Conservation (phyloP, 1,284 basidiomycete genomes). For the Cronartium quercuum region DNA sequence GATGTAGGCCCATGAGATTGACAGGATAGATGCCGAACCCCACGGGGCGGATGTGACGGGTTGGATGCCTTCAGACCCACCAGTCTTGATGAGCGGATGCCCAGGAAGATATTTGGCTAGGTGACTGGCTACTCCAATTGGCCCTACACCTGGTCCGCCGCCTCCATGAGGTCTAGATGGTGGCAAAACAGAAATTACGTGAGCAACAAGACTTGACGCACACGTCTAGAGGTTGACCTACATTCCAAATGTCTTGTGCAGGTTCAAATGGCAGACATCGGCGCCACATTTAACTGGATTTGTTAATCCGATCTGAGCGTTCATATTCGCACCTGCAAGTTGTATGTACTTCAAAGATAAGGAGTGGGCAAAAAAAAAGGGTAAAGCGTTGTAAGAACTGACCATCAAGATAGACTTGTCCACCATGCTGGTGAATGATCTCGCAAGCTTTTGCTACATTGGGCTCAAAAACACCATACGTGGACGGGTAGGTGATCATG, state of each 20-base stretch:
- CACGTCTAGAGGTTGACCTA: conserved; percentile 48
- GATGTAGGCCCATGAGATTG: conserved; percentile 97
- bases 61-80: conserved; percentile 60
- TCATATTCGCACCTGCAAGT: conserved; percentile 71
- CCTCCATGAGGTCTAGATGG: conserved; percentile 78
- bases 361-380: neutral
- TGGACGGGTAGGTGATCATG: conserved; percentile 96
- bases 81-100: conserved; percentile 68
- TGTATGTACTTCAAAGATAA: neutral
- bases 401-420: conserved; percentile 96
- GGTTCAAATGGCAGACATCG: conserved; percentile 94
- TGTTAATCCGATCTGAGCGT: conserved; percentile 90
- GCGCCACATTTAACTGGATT: conserved; percentile 93
- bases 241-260: conserved; percentile 95
- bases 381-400: conserved; percentile 40
- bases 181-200: conserved; percentile 43
- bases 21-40: conserved; percentile 87
- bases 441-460: conserved; percentile 82
- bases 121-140: conserved; percentile 89
- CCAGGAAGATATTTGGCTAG: conserved; percentile 88
- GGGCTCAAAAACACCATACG: conserved; percentile 93
- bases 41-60: conserved; percentile 87
- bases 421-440: conserved; percentile 88
- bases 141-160: conserved; percentile 92
- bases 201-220: conserved; percentile 47